Base-by-base conservation (phyloP, 805 yeast genomes). In the Ogataea thermomethanolica region DNA sequence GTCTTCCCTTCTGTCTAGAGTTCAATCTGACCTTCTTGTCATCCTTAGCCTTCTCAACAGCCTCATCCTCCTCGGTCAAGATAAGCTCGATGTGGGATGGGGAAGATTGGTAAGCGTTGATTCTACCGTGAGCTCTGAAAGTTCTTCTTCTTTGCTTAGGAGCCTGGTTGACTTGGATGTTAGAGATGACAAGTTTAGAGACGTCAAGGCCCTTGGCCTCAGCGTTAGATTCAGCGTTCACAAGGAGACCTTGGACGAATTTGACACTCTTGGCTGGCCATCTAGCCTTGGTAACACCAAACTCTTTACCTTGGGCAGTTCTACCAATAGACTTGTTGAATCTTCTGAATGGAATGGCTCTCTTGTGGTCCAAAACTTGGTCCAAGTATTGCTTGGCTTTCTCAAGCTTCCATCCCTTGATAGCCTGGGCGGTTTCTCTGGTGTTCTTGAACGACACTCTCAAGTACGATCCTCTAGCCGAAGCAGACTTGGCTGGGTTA, bases 41-140 rank as follows among this genome's bases (percentile, higher is more conserved):
- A 36, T 63, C 67, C 56, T 58, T 71, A 65, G 98, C 89, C 83
- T 91, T 93, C 66, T 82, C 89, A 71, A 93, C 87, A 66, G 75
- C 79, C 76, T 90, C 98, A 61, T 78, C 93, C 74, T 81, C 86
- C 82, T 93, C 99, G 66, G 96, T 84, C 64, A 93, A 78, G 69
- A 88, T 82, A 68, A 93, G 79, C 81, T 93, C 99, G 71, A 93
- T 91, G 86, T 93, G 99, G 66, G 95, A 90, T 71, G 99, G 99
- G 65, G 90, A 79, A 50, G 98, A 87, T 79, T 89, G 95, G 93
- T 89, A 93, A 66, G 96, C 95, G 78, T 91, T 93, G 72, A 89
- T 87, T 84, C 99, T 93, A 86, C 99, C 99, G 84, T 91, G 98
- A 66, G 99, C 99, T 84, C 99, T 90, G 96, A 79, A 93, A 68